Evolutionary conservation across 23 red algal genomes (phyloP), one percentile per base, ranked within the genome.

Genomic region (Agarophyton chilense): DNA sequence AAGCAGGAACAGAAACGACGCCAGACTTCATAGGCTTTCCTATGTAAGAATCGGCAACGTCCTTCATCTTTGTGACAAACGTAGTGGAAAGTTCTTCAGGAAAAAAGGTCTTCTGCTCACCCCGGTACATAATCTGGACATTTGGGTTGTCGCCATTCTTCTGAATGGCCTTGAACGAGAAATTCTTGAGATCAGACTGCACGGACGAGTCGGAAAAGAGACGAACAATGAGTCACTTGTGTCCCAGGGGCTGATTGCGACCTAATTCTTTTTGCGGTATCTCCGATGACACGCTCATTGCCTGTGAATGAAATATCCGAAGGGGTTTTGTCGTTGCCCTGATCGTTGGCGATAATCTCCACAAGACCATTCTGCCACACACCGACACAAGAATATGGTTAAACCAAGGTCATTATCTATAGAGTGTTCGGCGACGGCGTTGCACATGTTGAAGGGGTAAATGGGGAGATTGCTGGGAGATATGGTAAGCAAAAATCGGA

Each of bases 181-280:
- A 98, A 63, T 98, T 93, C 92, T 98, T 98, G 86, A 98, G 93
- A 82, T 98, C 96, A 57, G 84, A 87, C 90, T 98, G 96, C 2
- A 98, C 96, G 17, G 88, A 92, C 32, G 96, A 83, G 71, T 95
- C 92, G 34, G 92, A 92, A 63, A 94, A 98, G 66, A 85, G 88
- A 54, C 92, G 96, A 34, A 93, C 96, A 78, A 98, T 98, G 68
- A 98, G 71, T 25, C 96, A 81, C 89, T 98, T 98, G 60, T 93
- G 93, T 43, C 95, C 96, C 55, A n/a, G n/a, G n/a, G n/a, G n/a
- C n/a, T n/a, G n/a, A n/a, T n/a, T n/a, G n/a, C n/a, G n/a, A n/a
- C n/a, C 95, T 95, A 38, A 66, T 98, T 98, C 96, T 98, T n/a
- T n/a, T 98, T 22, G 96, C 96, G 22, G 96, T 83, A 58, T 98